These are phyloP conservation scores for Amaranthus tricolor DNA, from an alignment of 179 eudicot species.

Conservation along the genomic window DNA sequence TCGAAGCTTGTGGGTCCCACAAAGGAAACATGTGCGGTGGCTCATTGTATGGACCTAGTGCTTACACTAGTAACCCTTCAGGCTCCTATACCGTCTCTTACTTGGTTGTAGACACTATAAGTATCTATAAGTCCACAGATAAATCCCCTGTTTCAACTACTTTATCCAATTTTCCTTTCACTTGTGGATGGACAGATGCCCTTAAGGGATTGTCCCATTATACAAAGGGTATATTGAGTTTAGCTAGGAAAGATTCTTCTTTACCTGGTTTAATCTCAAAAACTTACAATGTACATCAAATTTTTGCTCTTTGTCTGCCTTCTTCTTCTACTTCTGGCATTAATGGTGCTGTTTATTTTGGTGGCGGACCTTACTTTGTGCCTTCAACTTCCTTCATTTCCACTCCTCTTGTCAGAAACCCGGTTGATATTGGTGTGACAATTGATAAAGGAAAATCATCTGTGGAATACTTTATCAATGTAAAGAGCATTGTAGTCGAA, in stretches of 20 bases:
- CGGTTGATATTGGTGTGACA: conserved; percentile 27
- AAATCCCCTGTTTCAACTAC: neutral
- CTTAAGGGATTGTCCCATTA: conserved; percentile 30
- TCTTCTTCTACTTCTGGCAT: conserved; percentile 12
- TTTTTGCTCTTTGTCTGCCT: conserved; percentile 56
- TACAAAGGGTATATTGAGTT: conserved; percentile 36
- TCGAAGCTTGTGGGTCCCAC: conserved; percentile 7
- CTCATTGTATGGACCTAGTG: conserved; percentile 22
- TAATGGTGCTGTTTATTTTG: conserved; percentile 37
- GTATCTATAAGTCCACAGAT: neutral
- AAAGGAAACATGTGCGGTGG: conserved; percentile 25
- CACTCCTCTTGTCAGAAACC: conserved; percentile 32
- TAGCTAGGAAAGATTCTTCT: conserved; percentile 31
- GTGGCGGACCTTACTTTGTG: conserved; percentile 47
- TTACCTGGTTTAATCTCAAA: conserved; percentile 31
- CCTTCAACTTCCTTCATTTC: conserved; percentile 13
- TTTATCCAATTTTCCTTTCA: conserved; percentile 14
- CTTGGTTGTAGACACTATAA: conserved; percentile 8
- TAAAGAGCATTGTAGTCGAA: conserved; percentile 30
- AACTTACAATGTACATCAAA: conserved; percentile 27
- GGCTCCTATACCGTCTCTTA: conserved; percentile 8
- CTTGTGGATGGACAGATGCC: conserved; percentile 22
- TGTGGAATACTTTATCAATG: conserved; percentile 35
- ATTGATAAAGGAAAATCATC: conserved; percentile 24
- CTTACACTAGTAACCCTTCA: conserved; percentile 12